A percentile compares a stretch with the other conserved stretches of the same genome.
Evolutionary conservation across 2,329 filamentous ascomycete genomes (phyloP).

Genomic region (Magnaporthiopsis incrustans): DNA sequence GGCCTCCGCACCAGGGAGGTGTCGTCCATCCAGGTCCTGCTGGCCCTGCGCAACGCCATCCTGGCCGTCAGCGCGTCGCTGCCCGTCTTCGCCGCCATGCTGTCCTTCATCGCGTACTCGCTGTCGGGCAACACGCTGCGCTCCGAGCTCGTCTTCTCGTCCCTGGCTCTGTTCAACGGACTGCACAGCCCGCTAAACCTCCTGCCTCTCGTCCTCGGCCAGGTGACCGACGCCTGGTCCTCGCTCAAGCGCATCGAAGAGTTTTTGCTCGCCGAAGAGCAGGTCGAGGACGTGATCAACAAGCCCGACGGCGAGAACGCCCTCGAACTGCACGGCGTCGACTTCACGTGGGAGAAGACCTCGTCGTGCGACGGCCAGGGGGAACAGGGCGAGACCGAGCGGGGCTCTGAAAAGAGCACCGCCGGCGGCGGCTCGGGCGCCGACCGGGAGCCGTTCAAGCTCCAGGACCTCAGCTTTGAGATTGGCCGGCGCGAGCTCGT

Average conservation of each 20-base stretch:
- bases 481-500: constrained; percentile 69
- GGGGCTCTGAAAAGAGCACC: constrained; percentile 22
- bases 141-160: constrained; percentile 82
- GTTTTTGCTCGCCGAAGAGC: constrained; percentile 80
- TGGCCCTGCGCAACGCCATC: constrained; percentile 79
- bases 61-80: constrained; percentile 77
- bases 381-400: constrained; percentile 33
- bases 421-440: constrained; percentile 45
- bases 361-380: constrained; percentile 44
- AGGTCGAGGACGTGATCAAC: constrained; percentile 57
- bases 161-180: constrained; percentile 86
- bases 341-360: constrained; percentile 81
- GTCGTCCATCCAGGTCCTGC: constrained; percentile 69
- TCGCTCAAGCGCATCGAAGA: constrained; percentile 81
- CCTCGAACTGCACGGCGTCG: constrained; percentile 62
- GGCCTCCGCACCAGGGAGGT: constrained; percentile 73
- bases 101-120: constrained; percentile 81
- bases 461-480: constrained; percentile 59
- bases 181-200: constrained; percentile 85
- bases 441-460: constrained; percentile 57
- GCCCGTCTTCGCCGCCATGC: constrained; percentile 90
- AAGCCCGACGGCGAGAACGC: constrained; percentile 55
- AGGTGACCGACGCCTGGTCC: constrained; percentile 81
- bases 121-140: constrained; percentile 58
- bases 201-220: constrained; percentile 78